Conservation (phyloP, 2,329 filamentous ascomycete genomes). For the Thelonectria olida region DNA sequence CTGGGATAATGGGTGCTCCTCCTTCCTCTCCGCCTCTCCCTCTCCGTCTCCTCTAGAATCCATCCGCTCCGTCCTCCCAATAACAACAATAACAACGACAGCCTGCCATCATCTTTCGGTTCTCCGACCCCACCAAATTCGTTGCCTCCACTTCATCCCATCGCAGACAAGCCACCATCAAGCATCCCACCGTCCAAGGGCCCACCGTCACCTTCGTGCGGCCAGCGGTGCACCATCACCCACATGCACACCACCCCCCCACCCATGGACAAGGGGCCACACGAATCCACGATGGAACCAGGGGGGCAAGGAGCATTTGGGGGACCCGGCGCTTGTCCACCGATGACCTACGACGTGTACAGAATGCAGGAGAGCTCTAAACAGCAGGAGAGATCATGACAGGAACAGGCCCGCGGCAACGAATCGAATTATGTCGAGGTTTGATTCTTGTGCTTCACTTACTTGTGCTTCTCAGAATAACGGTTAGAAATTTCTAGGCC, state of each 20-base stretch:
- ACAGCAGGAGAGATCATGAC: not conserved
- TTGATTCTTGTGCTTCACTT: not conserved
- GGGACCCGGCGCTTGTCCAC: slow-evolving; percentile 16
- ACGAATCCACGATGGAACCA: slow-evolving; percentile 20
- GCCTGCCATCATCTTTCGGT: slow-evolving; percentile 25
- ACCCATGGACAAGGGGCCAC: slow-evolving; percentile 36
- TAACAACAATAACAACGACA: not conserved
- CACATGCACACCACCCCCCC: slow-evolving; percentile 28
- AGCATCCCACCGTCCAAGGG: slow-evolving; percentile 32
- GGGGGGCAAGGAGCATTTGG: slow-evolving; percentile 13
- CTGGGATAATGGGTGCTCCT: not conserved
- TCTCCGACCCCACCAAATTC: slow-evolving; percentile 30
- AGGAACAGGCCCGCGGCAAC: not conserved
- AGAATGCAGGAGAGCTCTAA: not conserved
- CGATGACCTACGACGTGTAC: slow-evolving; percentile 11
- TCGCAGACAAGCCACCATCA: slow-evolving; percentile 31
- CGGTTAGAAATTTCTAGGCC: not conserved
- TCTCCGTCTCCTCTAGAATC: not conserved
- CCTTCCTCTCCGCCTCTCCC: not conserved
- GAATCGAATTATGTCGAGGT: not conserved
- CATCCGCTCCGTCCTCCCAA: not conserved
- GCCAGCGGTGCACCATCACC: slow-evolving; percentile 18
- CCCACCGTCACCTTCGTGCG: slow-evolving; percentile 29
- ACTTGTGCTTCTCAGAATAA: not conserved
- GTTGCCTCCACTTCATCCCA: slow-evolving; percentile 27